A percentile compares a stretch with the other conserved stretches of the same genome.
phyloP scores from a whole-genome alignment of 345 rosid species.

The Jatropha curcas region DNA sequence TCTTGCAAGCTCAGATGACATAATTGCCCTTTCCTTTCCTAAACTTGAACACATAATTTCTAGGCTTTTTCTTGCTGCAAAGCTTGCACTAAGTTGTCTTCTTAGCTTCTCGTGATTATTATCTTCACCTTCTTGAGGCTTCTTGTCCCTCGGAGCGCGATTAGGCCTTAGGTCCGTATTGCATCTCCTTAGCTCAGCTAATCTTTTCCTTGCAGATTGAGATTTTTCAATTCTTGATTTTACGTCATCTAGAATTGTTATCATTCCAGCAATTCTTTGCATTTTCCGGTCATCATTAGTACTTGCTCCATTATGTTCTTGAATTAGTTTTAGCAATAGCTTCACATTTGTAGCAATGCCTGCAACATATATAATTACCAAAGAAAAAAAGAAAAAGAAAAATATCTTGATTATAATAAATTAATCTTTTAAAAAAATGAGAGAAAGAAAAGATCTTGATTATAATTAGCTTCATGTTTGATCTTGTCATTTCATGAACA shows the following conservation, averaged over 20 bases:
- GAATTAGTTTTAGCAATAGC: slow-evolving; percentile 66
- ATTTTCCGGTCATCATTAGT: slow-evolving; percentile 48
- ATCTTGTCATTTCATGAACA: not conserved
- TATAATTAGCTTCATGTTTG: no score
- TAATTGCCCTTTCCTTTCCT: slow-evolving; percentile 82
- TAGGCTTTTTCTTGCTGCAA: slow-evolving; percentile 66
- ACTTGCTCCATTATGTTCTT: slow-evolving; percentile 67
- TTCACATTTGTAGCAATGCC: slow-evolving; percentile 62
- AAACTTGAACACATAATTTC: slow-evolving; percentile 80
- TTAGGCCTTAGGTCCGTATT: slow-evolving; percentile 60
- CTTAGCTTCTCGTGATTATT: slow-evolving; percentile 56
- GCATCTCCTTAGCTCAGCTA: slow-evolving; percentile 70
- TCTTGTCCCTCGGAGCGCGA: slow-evolving; percentile 25
- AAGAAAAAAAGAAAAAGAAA: not conserved
- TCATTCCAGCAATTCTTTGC: slow-evolving; percentile 68
- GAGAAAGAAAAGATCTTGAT: not conserved
- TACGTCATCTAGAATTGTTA: slow-evolving; percentile 70
- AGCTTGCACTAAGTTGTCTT: slow-evolving; percentile 51
- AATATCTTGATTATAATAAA: not conserved
- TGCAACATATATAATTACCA: slow-evolving; percentile 7
- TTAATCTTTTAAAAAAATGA: not conserved
- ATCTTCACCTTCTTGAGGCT: slow-evolving; percentile 28
- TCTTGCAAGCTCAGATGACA: slow-evolving; percentile 61
- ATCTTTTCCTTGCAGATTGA: slow-evolving; percentile 37
- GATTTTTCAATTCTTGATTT: slow-evolving; percentile 61